phyloP scores from a whole-genome alignment of 768 basidiomycete species.

The Suillus brevipes region DNA sequence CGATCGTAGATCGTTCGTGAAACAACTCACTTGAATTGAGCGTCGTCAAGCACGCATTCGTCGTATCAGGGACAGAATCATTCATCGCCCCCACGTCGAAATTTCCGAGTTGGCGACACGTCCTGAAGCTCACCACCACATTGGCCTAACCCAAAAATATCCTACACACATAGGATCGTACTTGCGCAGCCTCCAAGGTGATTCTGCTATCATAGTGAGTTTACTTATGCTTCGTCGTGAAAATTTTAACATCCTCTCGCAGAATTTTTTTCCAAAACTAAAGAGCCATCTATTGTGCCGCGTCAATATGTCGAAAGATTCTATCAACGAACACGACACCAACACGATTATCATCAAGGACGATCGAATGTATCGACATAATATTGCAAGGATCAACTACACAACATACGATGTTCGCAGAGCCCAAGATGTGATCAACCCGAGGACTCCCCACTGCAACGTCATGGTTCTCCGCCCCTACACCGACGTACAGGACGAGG shows the following conservation, averaged over 20 bases:
- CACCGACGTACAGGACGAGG: too few relatives aligned
- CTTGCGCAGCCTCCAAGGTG: neutral
- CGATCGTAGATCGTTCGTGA: too few relatives aligned
- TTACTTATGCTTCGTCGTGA: too few relatives aligned
- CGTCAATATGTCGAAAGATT: too few relatives aligned
- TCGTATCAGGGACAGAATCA: too few relatives aligned
- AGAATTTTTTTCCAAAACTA: neutral
- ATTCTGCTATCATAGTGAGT: neutral
- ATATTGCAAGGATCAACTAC: slow-evolving; percentile 1
- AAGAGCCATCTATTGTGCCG: too few relatives aligned
- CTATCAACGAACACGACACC: slow-evolving; percentile 20
- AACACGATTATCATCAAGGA: slow-evolving; percentile 14
- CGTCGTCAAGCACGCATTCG: too few relatives aligned
- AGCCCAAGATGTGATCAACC: neutral
- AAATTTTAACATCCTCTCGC: too few relatives aligned
- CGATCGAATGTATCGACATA: neutral
- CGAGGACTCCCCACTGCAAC: neutral
- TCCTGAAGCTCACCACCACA: slow-evolving; percentile 2
- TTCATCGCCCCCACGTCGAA: too few relatives aligned
- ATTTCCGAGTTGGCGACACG: too few relatives aligned
- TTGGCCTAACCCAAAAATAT: slow-evolving; percentile 4
- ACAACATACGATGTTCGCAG: slow-evolving; percentile 5
- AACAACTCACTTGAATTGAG: too few relatives aligned
- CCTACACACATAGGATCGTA: slow-evolving; percentile 20
- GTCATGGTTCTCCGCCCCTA: neutral